These are phyloP conservation scores for Ophiostoma angusticollis DNA, from an alignment of 2,329 filamentous ascomycete genomes.

Conservation along the genomic window DNA sequence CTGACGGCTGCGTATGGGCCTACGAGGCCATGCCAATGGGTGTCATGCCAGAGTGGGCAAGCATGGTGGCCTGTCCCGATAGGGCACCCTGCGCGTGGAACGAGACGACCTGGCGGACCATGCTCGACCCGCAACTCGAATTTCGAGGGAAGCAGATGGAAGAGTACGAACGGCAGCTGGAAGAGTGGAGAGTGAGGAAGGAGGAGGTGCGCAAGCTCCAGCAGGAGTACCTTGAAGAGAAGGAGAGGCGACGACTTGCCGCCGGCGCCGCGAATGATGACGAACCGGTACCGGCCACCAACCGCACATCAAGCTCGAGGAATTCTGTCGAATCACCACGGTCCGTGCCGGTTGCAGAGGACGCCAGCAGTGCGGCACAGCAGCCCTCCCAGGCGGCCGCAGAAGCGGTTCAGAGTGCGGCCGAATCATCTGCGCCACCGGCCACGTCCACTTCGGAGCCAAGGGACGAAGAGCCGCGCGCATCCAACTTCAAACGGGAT, in stretches of 20 bases:
- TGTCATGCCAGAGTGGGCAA: conserved; percentile 50
- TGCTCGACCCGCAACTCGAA: conserved; percentile 32
- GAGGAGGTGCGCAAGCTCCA: conserved; percentile 16
- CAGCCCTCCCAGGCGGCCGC: too few relatives aligned
- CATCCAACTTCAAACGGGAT: conserved; percentile 4
- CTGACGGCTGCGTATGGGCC: conserved; percentile 58
- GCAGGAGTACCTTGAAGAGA: conserved; percentile 10
- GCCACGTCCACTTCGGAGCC: too few relatives aligned
- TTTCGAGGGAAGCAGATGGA: conserved; percentile 31
- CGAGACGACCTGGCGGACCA: conserved; percentile 35
- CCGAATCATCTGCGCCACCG: too few relatives aligned
- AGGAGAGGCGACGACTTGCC: not conserved
- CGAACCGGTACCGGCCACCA: too few relatives aligned
- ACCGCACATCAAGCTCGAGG: too few relatives aligned
- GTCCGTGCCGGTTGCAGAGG: too few relatives aligned
- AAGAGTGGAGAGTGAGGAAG: conserved; percentile 26
- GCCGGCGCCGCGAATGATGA: too few relatives aligned
- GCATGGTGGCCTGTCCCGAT: conserved; percentile 35
- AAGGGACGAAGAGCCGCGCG: too few relatives aligned
- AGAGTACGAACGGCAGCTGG: conserved; percentile 27
- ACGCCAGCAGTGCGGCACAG: too few relatives aligned
- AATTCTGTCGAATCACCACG: too few relatives aligned
- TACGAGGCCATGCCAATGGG: conserved; percentile 47
- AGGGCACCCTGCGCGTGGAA: conserved; percentile 38
- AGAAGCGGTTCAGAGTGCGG: too few relatives aligned